Evolutionary conservation across 1,284 basidiomycete species (phyloP).

Genomic region (Neotropicomus parvogracilis): DNA sequence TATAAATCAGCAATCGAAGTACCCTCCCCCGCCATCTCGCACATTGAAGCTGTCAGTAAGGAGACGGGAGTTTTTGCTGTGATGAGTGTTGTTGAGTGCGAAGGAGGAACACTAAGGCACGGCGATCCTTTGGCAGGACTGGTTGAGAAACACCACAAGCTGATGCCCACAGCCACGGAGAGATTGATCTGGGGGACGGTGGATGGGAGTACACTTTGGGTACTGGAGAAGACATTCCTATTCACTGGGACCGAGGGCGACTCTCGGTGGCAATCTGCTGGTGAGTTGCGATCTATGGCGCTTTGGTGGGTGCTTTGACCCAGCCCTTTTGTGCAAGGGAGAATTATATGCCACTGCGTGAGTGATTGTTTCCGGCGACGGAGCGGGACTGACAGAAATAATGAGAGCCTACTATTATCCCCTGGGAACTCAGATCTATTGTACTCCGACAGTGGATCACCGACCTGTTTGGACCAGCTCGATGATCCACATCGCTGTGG

Average conservation of each 20-base stretch:
- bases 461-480: slow-evolving; percentile 60
- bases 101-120: slow-evolving; percentile 69
- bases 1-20: slow-evolving; percentile 55
- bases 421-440: slow-evolving; percentile 61
- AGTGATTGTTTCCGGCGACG: slow-evolving; percentile 17
- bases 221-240: slow-evolving; percentile 38
- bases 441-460: slow-evolving; percentile 69
- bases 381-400: slow-evolving; percentile 20
- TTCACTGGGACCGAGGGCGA: slow-evolving; percentile 25
- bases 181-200: slow-evolving; percentile 69
- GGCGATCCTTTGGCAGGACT: slow-evolving; percentile 52
- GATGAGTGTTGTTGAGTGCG: slow-evolving; percentile 66
- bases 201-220: slow-evolving; percentile 48
- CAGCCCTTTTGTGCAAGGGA: slow-evolving; percentile 43
- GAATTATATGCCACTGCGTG: slow-evolving; percentile 73
- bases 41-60: slow-evolving; percentile 51
- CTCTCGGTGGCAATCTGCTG: slow-evolving; percentile 69
- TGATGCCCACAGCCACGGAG: slow-evolving; percentile 69
- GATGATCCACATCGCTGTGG: slow-evolving; percentile 72
- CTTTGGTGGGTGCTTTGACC: slow-evolving; percentile 3
- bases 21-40: slow-evolving; percentile 47
- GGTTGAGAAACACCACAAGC: slow-evolving; percentile 67
- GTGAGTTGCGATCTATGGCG: slow-evolving; percentile 35
- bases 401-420: slow-evolving; percentile 62
- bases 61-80: slow-evolving; percentile 58